These are phyloP conservation scores for Alternaria solani DNA, from an alignment of 2,329 filamentous ascomycete species.

Conservation along the genomic window DNA sequence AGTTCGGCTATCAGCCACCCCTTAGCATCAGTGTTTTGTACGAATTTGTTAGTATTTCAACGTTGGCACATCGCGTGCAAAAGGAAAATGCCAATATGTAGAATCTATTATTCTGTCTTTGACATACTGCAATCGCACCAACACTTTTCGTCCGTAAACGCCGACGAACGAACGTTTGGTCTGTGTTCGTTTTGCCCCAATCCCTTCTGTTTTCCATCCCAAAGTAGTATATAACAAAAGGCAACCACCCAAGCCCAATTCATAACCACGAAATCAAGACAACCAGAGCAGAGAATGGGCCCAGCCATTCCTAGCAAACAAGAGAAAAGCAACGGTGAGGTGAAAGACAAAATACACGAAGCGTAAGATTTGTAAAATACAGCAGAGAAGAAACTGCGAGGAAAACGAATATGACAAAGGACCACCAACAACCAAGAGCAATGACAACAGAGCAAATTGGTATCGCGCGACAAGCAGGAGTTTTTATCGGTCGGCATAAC, in stretches of 20 bases:
- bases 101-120: neutral
- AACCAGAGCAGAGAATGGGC: neutral
- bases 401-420: neutral
- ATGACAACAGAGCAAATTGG: slow-evolving; percentile 5
- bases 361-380: neutral
- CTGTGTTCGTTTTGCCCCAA: slow-evolving; percentile 1
- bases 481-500: slow-evolving; percentile 8
- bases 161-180: slow-evolving; percentile 1
- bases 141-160: neutral
- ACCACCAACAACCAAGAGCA: neutral
- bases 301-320: neutral
- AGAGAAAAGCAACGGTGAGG: neutral
- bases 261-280: slow-evolving; percentile 1
- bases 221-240: neutral
- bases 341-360: slow-evolving; percentile 5
- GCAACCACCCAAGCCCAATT: neutral
- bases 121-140: neutral
- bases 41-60: no score
- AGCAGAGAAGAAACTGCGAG: neutral
- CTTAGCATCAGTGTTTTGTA: no score
- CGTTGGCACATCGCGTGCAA: no score
- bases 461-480: slow-evolving; percentile 11
- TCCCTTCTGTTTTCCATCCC: neutral
- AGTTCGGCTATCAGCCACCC: no score
- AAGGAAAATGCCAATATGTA: neutral